Evolutionary conservation across 495 filamentous ascomycete genomes (phyloP).

Genomic region (Filosporella fistucella): DNA sequence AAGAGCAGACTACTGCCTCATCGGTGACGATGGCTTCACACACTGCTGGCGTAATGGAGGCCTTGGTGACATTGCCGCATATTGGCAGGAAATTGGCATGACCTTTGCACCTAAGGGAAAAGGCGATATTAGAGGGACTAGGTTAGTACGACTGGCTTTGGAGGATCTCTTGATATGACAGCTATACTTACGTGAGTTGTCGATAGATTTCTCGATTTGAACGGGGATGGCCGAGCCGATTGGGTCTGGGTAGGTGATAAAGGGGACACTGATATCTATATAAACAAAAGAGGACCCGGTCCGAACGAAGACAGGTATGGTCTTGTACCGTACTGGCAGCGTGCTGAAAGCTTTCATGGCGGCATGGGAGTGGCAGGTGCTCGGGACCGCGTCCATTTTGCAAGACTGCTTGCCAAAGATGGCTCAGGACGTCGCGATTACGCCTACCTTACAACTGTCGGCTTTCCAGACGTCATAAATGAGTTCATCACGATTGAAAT

Average conservation of each 20-base stretch:
- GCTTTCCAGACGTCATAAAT: background rate
- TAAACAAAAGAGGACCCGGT: background rate
- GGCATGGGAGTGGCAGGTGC: background rate
- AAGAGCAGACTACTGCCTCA: constrained; percentile 18
- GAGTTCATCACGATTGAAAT: background rate
- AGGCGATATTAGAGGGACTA: background rate
- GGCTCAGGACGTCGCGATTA: background rate
- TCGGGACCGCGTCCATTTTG: background rate
- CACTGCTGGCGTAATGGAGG: constrained; percentile 26
- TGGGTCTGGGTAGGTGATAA: background rate
- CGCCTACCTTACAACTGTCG: background rate
- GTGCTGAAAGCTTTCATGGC: background rate
- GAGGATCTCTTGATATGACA: no score
- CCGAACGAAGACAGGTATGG: background rate
- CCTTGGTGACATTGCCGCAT: constrained; percentile 14
- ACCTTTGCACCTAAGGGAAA: constrained; percentile 1
- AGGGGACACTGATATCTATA: background rate
- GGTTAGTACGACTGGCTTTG: no score
- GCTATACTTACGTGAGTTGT: no score
- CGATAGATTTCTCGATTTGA: no score
- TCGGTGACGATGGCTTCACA: constrained; percentile 20
- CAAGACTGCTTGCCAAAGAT: background rate
- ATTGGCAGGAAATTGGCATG: constrained; percentile 21
- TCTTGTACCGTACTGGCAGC: background rate
- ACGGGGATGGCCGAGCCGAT: constrained; percentile 24